These are phyloP conservation scores for Litsea cubeba DNA, from an alignment of 164 flowering plant genomes.

Conservation along the genomic window DNA sequence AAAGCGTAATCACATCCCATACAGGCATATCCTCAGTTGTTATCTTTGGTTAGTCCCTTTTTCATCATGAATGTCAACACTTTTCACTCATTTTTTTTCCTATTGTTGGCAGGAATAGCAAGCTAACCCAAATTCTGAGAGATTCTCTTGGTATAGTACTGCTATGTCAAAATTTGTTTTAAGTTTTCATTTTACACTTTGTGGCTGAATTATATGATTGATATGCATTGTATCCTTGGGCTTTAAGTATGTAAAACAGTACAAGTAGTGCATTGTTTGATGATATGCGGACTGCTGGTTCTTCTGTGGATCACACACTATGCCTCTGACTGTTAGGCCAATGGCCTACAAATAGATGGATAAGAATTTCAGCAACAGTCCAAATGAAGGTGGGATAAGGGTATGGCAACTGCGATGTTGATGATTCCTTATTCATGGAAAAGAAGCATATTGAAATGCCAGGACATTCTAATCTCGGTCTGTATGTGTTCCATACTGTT, in stretches of 20 bases:
- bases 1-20: constrained; percentile 69
- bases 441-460: no score
- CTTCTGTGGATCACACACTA: neutral
- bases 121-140: constrained; percentile 75
- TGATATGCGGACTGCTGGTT: neutral
- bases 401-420: no score
- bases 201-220: neutral
- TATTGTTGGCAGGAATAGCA: constrained; percentile 69
- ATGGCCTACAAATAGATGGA: no score
- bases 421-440: no score
- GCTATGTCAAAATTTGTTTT: constrained; percentile 3
- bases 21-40: constrained; percentile 45
- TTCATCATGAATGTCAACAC: neutral
- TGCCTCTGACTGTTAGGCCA: neutral
- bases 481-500: no score
- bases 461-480: no score
- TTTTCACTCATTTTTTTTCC: constrained; percentile 9
- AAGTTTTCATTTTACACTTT: neutral
- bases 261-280: neutral
- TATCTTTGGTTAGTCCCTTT: neutral
- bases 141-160: constrained; percentile 62
- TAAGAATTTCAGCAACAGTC: no score
- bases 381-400: no score
- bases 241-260: neutral
- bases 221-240: neutral